A percentile compares a stretch with the other conserved stretches of the same genome.
These are phyloP conservation scores for Peltaster fructicola DNA, from an alignment of 2,329 filamentous ascomycete species.

Conservation along the genomic window DNA sequence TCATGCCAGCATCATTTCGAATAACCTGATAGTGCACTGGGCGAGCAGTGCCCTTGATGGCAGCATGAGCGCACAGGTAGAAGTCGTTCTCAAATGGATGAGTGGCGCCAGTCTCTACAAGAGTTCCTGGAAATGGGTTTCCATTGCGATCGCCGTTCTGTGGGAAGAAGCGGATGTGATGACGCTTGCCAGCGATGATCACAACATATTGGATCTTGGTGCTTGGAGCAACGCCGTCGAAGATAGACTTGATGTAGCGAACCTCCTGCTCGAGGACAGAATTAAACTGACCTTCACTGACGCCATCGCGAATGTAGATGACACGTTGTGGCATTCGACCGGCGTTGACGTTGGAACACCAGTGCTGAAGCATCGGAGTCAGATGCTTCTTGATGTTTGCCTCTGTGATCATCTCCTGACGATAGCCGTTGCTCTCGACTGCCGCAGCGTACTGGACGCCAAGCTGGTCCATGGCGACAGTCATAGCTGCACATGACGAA, in stretches of 20 bases:
- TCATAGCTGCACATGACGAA: conserved; percentile 69
- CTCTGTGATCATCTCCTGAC: conserved; percentile 59
- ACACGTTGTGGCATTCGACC: conserved; percentile 51
- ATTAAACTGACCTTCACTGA: conserved; percentile 69
- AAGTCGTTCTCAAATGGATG: conserved; percentile 86
- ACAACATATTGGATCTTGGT: conserved; percentile 56
- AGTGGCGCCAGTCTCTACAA: conserved; percentile 80
- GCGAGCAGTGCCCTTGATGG: conserved; percentile 84
- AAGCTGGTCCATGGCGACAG: conserved; percentile 56
- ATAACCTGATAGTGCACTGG: conserved; percentile 78
- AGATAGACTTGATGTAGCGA: conserved; percentile 42
- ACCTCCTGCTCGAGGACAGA: conserved; percentile 71
- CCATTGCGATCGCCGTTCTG: conserved; percentile 54
- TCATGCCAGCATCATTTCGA: conserved; percentile 56
- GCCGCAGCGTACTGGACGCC: conserved; percentile 61
- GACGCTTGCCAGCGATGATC: conserved; percentile 78
- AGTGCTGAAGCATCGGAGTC: conserved; percentile 41
- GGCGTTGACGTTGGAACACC: conserved; percentile 39
- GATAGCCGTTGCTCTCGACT: conserved; percentile 67
- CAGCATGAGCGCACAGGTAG: conserved; percentile 51
- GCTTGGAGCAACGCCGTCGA: conserved; percentile 18
- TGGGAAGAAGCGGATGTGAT: conserved; percentile 88
- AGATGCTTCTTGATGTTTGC: conserved; percentile 48
- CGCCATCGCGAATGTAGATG: conserved; percentile 86
- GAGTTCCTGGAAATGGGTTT: conserved; percentile 70